Base-by-base conservation (phyloP, 257 asterid species). In the Nicotiana undulata region DNA sequence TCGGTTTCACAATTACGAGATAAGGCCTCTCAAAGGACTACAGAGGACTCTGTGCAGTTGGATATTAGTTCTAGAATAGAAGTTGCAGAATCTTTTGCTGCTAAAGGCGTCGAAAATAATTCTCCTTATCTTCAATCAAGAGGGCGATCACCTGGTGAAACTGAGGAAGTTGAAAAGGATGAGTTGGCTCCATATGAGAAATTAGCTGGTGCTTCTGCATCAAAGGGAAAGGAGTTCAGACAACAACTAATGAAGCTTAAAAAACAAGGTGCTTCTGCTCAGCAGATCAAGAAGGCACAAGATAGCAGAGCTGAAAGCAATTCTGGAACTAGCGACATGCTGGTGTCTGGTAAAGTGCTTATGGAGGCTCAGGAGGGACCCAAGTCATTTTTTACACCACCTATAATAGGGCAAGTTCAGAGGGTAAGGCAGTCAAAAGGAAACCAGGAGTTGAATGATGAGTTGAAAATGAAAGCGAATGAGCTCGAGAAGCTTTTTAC, bases 401-500 rank as follows among this genome's bases (percentile, higher is more conserved):
- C 89, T 83, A 85, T 89, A 18, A 85, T 89, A 18, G 90, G 88
- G 40, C 86, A 82, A 75, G 76, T 82, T 76, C 98, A 91, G 82
- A 92, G 93, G 84, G 87, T 17, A 84, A 91, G 90, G 82, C 95
- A 84, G 79, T 64, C 96, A 75, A 96, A 92, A 88, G 97, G 89
- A 82, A 96, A 92, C 81, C 97, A 91, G 84, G 99, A 96, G 32
- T 91, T 89, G 67, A 94, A 94, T 61, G 93, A 91, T 82, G 98
- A 92, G 86, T 82, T 96, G 87, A 88, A 92, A 90, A 34, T 91
- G 88, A 96, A 96, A 85, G 98, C 99, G 49, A 89, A 87, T 80
- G 98, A 92, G 88, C 99, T 94, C 70, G 98, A 96, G 84, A 96
- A 87, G 86, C 93, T 94, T 66, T 94, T 94, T 85, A 95, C 97